Evolutionary conservation across 345 rosid genomes (phyloP).

Genomic region (Syzygium grande): DNA sequence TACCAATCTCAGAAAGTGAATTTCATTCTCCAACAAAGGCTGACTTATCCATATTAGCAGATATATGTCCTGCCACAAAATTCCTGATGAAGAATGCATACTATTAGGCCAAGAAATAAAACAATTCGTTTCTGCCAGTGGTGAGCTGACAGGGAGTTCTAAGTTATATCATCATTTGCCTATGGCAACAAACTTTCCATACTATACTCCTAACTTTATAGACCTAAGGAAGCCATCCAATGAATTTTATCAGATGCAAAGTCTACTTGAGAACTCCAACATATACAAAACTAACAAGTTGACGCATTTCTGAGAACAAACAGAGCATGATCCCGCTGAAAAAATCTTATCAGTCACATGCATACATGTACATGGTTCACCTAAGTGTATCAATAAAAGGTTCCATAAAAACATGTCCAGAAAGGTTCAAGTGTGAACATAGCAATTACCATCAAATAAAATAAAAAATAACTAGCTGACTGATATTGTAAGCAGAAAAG

Average conservation of each 20-base stretch:
- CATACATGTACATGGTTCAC: too few relatives aligned
- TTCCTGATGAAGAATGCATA: fast-evolving
- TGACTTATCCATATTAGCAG: background rate
- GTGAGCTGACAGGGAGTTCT: background rate
- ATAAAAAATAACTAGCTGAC: background rate
- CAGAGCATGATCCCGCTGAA: too few relatives aligned
- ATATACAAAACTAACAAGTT: too few relatives aligned
- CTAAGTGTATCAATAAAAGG: background rate
- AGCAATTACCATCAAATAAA: background rate
- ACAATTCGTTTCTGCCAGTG: background rate
- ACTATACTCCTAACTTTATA: background rate
- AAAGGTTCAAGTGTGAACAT: background rate
- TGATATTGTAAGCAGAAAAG: background rate
- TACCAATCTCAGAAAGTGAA: background rate
- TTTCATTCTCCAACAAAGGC: background rate
- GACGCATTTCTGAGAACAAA: too few relatives aligned
- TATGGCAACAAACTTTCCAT: background rate
- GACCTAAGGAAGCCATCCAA: background rate
- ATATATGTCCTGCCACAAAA: background rate
- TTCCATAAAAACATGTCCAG: background rate
- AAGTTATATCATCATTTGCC: background rate
- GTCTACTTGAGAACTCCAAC: too few relatives aligned
- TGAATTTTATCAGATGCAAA: too few relatives aligned
- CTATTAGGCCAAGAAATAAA: background rate
- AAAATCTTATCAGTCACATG: too few relatives aligned